Evolutionary conservation across 2,329 filamentous ascomycete genomes (phyloP).

Genomic region (Colletotrichum endophyticum): DNA sequence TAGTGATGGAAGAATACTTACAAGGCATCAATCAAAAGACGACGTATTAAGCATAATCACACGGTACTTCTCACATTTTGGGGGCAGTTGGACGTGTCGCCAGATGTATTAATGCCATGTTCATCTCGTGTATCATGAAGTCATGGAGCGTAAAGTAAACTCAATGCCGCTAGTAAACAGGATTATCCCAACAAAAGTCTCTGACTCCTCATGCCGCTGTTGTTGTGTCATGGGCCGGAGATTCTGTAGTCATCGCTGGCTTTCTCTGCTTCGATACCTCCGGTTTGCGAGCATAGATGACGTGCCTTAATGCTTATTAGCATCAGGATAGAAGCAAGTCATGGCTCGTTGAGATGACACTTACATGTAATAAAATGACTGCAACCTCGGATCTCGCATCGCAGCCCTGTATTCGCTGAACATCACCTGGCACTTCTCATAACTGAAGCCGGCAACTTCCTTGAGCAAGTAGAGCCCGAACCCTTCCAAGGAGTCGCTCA

Average conservation of each 20-base stretch:
- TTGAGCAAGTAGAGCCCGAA: constrained; percentile 31
- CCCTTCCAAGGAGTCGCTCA: constrained; percentile 27
- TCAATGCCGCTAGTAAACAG: not conserved
- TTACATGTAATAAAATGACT: not conserved
- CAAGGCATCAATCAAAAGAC: no score
- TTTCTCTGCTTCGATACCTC: not conserved
- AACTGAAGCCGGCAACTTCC: constrained; percentile 30
- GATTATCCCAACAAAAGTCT: not conserved
- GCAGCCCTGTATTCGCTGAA: constrained; percentile 24
- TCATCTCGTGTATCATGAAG: not conserved
- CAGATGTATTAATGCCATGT: not conserved
- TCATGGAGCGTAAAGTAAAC: no score
- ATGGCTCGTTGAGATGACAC: not conserved
- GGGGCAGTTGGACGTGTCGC: no score
- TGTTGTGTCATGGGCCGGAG: not conserved
- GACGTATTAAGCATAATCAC: no score
- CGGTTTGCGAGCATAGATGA: not conserved
- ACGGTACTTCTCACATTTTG: no score
- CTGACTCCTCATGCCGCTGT: not conserved
- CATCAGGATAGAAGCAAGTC: not conserved
- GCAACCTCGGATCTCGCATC: not conserved
- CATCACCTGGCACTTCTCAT: constrained; percentile 27
- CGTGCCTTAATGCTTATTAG: not conserved
- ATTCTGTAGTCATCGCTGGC: no score
- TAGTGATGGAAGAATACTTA: no score